These are phyloP conservation scores for Heterococcus sp. DNA, from an alignment of 108 stramenopile species.

Conservation along the genomic window DNA sequence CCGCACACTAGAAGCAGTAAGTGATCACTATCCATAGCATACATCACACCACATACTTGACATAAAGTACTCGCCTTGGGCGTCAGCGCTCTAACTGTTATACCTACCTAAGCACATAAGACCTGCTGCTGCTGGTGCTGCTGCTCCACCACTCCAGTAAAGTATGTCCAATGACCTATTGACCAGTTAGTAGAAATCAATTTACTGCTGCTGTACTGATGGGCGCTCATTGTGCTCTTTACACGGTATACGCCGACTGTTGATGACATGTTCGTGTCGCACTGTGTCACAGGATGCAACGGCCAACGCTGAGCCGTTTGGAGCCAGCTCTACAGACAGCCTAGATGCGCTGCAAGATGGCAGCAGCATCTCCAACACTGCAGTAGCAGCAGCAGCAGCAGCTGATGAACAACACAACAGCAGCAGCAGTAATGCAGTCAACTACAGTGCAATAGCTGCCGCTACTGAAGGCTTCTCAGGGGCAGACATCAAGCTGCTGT, in stretches of 20 bases:
- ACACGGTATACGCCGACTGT: no score
- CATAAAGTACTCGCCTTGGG: no score
- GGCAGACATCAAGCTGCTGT: slow-evolving; percentile 57
- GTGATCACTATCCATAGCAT: background rate
- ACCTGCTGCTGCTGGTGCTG: no score
- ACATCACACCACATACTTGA: background rate
- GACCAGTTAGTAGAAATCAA: no score
- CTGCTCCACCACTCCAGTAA: background rate
- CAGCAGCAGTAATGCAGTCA: background rate
- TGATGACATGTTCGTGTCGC: no score
- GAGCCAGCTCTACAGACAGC: no score
- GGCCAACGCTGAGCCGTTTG: no score
- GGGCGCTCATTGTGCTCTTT: no score
- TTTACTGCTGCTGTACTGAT: no score
- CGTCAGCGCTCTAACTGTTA: background rate
- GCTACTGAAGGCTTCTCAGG: slow-evolving; percentile 52
- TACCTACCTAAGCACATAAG: background rate
- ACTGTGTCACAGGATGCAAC: no score
- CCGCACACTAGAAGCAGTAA: background rate
- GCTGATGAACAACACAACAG: background rate
- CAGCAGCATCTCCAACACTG: background rate
- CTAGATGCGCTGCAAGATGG: background rate
- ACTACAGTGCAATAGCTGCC: background rate
- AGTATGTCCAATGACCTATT: background rate
- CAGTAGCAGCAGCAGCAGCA: background rate